Conservation (phyloP, 73 alveolate genomes). For the Tetrahymena malaccensis region DNA sequence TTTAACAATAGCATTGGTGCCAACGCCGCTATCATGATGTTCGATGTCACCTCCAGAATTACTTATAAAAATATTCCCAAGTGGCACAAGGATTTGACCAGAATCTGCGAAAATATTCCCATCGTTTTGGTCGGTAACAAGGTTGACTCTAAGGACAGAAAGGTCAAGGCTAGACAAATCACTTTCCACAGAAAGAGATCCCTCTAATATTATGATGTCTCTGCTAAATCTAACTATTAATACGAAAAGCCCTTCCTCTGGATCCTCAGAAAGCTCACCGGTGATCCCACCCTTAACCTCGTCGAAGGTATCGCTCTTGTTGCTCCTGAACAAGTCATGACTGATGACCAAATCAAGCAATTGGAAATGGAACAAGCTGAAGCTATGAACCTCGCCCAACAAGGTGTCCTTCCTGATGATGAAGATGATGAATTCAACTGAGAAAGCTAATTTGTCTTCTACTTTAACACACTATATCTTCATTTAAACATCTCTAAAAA, state of each 20-base stretch:
- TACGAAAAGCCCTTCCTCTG: conserved; percentile 99
- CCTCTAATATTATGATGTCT: conserved; percentile 96
- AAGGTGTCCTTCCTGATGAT: conserved; percentile 70
- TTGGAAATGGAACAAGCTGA: conserved; percentile 61
- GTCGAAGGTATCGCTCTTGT: conserved; percentile 76
- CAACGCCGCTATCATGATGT: conserved; percentile 96
- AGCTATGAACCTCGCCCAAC: conserved; percentile 47
- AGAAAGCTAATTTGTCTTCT: not conserved
- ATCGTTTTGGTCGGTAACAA: conserved; percentile 91
- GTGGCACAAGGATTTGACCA: conserved; percentile 94
- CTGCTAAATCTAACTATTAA: conserved; percentile 98
- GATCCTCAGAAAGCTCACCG: conserved; percentile 93
- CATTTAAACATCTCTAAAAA: not conserved
- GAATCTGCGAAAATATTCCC: conserved; percentile 85
- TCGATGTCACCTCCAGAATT: conserved; percentile 96
- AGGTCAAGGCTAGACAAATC: conserved; percentile 96
- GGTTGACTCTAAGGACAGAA: conserved; percentile 98
- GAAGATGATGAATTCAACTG: conserved; percentile 76
- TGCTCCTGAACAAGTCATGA: conserved; percentile 70
- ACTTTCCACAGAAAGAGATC: conserved; percentile 97
- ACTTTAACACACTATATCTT: not conserved
- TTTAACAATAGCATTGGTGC: conserved; percentile 41
- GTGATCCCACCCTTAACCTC: conserved; percentile 76
- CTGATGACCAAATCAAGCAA: conserved; percentile 59
- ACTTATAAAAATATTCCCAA: conserved; percentile 96